A percentile compares a stretch with the other conserved stretches of the same genome.
phyloP scores from a whole-genome alignment of 1,284 basidiomycete species.

The Ustilago xerochloae region DNA sequence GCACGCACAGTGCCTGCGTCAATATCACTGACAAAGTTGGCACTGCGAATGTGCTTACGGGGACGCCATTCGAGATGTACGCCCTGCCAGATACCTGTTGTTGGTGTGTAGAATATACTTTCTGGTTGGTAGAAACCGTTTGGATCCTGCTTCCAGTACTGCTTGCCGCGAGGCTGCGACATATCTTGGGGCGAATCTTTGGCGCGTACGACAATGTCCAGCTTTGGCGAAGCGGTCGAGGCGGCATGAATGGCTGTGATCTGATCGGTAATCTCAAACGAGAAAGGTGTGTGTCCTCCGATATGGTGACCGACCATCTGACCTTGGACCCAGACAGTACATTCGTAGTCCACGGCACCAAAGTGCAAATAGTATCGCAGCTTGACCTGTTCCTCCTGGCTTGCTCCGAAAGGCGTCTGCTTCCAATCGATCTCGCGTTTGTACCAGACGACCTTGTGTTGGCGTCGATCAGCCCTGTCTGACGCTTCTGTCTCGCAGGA shows the following conservation, averaged over 20 bases:
- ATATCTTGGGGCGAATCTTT: conserved; percentile 40
- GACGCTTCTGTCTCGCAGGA: conserved; percentile 27
- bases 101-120: conserved; percentile 53
- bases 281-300: conserved; percentile 33
- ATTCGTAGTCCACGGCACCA: conserved; percentile 53
- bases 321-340: conserved; percentile 41
- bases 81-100: conserved; percentile 53
- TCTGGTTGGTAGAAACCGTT: conserved; percentile 21
- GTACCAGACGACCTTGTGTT: conserved; percentile 29
- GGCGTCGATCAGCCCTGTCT: background rate
- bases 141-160: conserved; percentile 48
- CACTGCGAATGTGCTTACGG: conserved; percentile 16
- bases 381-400: background rate
- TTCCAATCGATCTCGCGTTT: conserved; percentile 4
- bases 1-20: conserved; percentile 45
- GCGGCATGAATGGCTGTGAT: background rate
- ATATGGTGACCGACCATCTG: conserved; percentile 22
- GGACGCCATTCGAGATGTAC: conserved; percentile 42
- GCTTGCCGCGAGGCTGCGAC: conserved; percentile 47
- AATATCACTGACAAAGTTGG: conserved; percentile 32
- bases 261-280: conserved; percentile 37
- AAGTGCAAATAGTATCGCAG: conserved; percentile 44
- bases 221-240: too few species aligned
- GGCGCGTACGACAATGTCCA: conserved; percentile 31
- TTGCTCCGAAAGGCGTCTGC: background rate